These are phyloP conservation scores for Gossypium anomalum DNA, from an alignment of 345 rosid genomes.

Conservation along the genomic window DNA sequence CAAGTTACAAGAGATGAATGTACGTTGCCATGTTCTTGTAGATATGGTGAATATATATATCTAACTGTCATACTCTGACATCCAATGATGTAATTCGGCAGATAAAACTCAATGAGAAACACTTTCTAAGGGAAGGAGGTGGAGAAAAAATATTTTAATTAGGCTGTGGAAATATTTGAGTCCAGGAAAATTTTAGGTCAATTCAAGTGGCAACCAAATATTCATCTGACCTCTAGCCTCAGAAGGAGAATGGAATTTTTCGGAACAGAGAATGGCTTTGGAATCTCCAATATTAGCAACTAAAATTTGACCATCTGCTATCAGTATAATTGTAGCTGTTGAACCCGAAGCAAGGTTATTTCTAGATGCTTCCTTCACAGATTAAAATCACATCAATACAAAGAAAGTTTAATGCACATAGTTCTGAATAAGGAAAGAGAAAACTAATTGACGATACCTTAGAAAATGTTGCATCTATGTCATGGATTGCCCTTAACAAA, in stretches of 20 bases:
- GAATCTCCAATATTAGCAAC: constrained; percentile 93
- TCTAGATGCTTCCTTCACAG: background rate
- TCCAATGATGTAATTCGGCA: background rate
- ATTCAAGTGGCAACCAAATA: constrained; percentile 14
- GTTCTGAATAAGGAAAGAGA: background rate
- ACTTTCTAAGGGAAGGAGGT: background rate
- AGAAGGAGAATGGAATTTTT: constrained; percentile 66
- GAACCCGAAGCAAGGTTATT: constrained; percentile 2
- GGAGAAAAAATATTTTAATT: background rate
- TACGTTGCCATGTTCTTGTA: constrained; percentile 2
- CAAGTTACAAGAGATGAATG: constrained; percentile 15
- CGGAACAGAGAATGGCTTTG: constrained; percentile 86
- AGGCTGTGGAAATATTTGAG: background rate
- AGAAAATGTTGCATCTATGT: constrained; percentile 77
- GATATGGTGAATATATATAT: background rate
- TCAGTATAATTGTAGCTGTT: constrained; percentile 1
- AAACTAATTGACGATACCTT: constrained; percentile 39
- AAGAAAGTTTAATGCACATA: background rate
- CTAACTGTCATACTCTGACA: background rate
- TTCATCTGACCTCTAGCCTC: constrained; percentile 72
- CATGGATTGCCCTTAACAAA: constrained; percentile 77
- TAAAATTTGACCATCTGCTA: constrained; percentile 76
- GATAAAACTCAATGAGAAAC: background rate
- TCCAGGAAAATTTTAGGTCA: background rate
- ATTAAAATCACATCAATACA: background rate